Evolutionary conservation across 2,329 filamentous ascomycete species (phyloP).

Genomic region (Pyrenophora tritici-repentis): DNA sequence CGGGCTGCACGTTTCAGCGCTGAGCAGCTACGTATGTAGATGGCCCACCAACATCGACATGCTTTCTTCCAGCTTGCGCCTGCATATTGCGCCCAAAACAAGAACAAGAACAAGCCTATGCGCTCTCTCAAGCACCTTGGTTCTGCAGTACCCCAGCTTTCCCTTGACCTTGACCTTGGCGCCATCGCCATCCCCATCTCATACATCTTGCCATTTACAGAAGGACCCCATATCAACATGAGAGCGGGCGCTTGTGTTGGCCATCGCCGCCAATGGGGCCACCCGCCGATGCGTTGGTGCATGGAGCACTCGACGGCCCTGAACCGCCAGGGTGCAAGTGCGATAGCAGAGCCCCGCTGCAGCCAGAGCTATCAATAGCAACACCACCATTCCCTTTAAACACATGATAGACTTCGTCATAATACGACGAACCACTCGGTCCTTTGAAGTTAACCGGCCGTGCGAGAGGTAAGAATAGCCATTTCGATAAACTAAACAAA

Average conservation of each 20-base stretch:
- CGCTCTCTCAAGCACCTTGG: slow-evolving; percentile 12
- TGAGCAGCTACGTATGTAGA: too few species aligned
- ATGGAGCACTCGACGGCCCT: slow-evolving; percentile 3
- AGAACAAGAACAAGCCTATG: background rate
- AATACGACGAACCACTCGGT: background rate
- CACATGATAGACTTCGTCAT: slow-evolving; percentile 2
- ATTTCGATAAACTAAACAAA: slow-evolving; percentile 7
- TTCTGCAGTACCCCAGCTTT: slow-evolving; percentile 6
- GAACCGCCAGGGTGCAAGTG: slow-evolving; percentile 3
- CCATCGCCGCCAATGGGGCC: slow-evolving; percentile 8
- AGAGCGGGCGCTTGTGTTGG: slow-evolving; percentile 8
- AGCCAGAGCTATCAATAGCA: slow-evolving; percentile 22
- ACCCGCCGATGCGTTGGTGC: slow-evolving; percentile 9
- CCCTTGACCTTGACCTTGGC: slow-evolving; percentile 1
- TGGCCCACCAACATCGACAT: slow-evolving; percentile 7
- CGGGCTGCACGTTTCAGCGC: too few species aligned
- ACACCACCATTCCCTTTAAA: slow-evolving; percentile 7
- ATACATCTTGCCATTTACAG: background rate
- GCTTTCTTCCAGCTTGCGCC: slow-evolving; percentile 13
- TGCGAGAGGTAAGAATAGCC: slow-evolving; percentile 10
- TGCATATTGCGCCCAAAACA: slow-evolving; percentile 7
- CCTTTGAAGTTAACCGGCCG: slow-evolving; percentile 1
- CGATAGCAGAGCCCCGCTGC: slow-evolving; percentile 22
- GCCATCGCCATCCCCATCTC: slow-evolving; percentile 2
- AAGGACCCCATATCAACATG: slow-evolving; percentile 1